Percentiles rank a stretch among this genome's conserved stretches.
Evolutionary conservation across 495 filamentous ascomycete species (phyloP).

Genomic region (Neurospora terricola): DNA sequence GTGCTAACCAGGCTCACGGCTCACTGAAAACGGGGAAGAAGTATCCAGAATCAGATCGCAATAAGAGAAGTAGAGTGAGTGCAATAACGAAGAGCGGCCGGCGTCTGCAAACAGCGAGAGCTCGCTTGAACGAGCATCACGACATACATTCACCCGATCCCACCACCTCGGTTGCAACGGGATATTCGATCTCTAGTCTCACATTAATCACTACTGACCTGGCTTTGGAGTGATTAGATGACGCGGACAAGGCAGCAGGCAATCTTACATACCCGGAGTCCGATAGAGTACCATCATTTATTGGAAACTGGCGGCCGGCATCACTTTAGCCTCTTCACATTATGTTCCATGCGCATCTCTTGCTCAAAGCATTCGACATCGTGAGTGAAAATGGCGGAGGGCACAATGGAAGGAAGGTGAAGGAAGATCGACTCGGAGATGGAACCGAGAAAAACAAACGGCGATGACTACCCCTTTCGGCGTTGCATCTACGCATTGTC

Average conservation of each 20-base stretch:
- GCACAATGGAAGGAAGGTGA: background rate
- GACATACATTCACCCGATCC: background rate
- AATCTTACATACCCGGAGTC: background rate
- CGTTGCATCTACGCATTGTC: background rate
- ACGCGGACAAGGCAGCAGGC: background rate
- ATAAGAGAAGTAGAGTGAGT: background rate
- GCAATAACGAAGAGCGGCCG: background rate
- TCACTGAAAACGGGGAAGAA: background rate
- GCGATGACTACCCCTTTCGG: background rate
- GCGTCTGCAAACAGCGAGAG: background rate
- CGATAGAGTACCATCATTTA: background rate
- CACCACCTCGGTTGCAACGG: background rate
- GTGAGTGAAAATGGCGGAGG: background rate
- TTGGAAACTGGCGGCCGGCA: background rate
- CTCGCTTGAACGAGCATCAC: background rate
- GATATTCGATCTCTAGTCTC: background rate
- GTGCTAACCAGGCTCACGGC: background rate
- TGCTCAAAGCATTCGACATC: background rate
- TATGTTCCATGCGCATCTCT: background rate
- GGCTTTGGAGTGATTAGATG: background rate
- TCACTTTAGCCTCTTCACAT: background rate
- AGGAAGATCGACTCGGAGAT: background rate
- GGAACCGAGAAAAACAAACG: background rate
- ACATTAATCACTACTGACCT: background rate
- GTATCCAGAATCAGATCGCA: background rate